phyloP scores from a whole-genome alignment of 306 rosid species.

The Corylus heterophylla region DNA sequence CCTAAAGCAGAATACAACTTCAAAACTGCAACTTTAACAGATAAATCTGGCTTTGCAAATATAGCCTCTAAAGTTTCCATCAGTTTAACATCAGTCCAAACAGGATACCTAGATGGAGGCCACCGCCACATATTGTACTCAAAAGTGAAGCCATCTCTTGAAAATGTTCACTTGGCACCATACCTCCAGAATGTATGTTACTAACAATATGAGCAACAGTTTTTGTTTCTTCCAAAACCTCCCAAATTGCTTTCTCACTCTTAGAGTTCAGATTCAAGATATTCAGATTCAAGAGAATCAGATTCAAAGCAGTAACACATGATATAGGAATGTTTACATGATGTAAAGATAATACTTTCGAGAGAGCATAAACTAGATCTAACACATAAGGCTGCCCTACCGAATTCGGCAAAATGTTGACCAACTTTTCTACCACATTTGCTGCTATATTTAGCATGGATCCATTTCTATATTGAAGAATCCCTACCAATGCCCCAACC shows the following conservation, averaged over 20 bases:
- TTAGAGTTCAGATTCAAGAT: constrained; percentile 55
- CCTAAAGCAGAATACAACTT: constrained; percentile 83
- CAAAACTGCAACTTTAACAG: constrained; percentile 53
- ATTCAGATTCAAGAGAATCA: constrained; percentile 51
- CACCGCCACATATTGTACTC: constrained; percentile 68
- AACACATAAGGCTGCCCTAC: constrained; percentile 45
- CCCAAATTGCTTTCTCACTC: constrained; percentile 61
- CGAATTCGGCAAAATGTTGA: constrained; percentile 50
- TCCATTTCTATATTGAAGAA: constrained; percentile 58
- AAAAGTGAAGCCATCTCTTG: constrained; percentile 67
- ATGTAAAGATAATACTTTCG: constrained; percentile 54
- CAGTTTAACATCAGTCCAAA: constrained; percentile 56
- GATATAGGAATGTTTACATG: constrained; percentile 54
- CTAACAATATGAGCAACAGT: constrained; percentile 40
- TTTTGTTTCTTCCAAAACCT: constrained; percentile 48
- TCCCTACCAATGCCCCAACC: constrained; percentile 71
- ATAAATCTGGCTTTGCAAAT: constrained; percentile 37
- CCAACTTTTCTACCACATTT: constrained; percentile 58
- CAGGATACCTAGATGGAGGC: constrained; percentile 69
- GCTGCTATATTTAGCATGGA: constrained; percentile 52
- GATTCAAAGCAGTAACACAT: constrained; percentile 63
- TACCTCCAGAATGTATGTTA: constrained; percentile 41
- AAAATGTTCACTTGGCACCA: constrained; percentile 48
- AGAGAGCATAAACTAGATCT: constrained; percentile 68
- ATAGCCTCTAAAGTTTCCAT: constrained; percentile 50